phyloP scores from a whole-genome alignment of 768 basidiomycete species.

The Amanita muscaria region DNA sequence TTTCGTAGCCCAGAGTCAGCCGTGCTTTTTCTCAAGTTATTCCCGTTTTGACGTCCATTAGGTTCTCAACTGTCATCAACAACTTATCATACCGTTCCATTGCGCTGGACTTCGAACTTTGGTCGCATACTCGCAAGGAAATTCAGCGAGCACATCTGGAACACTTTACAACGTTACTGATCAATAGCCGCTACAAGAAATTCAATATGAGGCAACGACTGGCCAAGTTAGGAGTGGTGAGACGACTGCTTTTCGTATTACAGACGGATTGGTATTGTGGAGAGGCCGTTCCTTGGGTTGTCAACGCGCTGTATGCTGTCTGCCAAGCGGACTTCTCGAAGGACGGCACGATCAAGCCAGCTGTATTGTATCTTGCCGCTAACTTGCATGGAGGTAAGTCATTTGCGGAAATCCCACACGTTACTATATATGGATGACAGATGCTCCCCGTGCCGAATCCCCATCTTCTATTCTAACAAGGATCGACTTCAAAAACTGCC shows the following conservation, averaged over 20 bases:
- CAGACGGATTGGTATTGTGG: slow-evolving; percentile 70
- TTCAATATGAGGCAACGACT: slow-evolving; percentile 76
- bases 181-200: slow-evolving; percentile 59
- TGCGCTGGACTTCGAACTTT: slow-evolving; percentile 85
- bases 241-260: slow-evolving; percentile 72
- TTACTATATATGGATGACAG: too few relatives aligned
- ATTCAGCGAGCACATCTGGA: slow-evolving; percentile 76
- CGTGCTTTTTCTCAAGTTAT: background rate
- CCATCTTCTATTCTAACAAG: slow-evolving; percentile 50
- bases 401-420: too few relatives aligned
- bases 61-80: slow-evolving; percentile 78
- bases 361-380: slow-evolving; percentile 79
- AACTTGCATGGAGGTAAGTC: slow-evolving; percentile 59
- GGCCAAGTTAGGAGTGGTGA: slow-evolving; percentile 59
- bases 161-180: slow-evolving; percentile 71
- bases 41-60: slow-evolving; percentile 19
- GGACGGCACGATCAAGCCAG: slow-evolving; percentile 74
- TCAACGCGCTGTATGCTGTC: slow-evolving; percentile 53
- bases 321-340: slow-evolving; percentile 60
- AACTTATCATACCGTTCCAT: slow-evolving; percentile 73
- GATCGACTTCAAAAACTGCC: slow-evolving; percentile 39
- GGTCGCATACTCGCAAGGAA: slow-evolving; percentile 63
- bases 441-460: slow-evolving; percentile 20
- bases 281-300: slow-evolving; percentile 40
- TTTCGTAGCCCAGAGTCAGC: slow-evolving; percentile 75